A percentile compares a stretch with the other conserved stretches of the same genome.
Conservation (phyloP, 768 basidiomycete genomes). For the Russula sp. region DNA sequence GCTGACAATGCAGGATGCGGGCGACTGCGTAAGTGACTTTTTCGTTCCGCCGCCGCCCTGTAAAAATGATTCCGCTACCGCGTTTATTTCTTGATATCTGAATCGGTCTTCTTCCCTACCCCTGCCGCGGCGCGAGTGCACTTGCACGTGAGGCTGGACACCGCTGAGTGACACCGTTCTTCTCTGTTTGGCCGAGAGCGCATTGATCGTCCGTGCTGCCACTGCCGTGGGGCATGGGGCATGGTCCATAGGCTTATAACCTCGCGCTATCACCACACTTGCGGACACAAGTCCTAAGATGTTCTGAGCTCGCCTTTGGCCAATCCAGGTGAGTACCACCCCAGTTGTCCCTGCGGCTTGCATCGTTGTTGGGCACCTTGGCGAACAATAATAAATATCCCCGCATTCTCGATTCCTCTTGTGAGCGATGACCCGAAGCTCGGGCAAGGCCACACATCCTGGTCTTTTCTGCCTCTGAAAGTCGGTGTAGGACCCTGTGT, state of each 20-base stretch:
- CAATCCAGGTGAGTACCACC: constrained; percentile 5
- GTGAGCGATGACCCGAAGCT: not conserved
- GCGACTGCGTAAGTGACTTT: constrained; percentile 14
- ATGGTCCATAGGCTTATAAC: constrained; percentile 17
- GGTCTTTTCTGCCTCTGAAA: not conserved
- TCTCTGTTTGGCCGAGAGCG: constrained; percentile 9
- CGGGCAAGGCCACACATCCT: not conserved
- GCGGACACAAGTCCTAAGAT: not conserved
- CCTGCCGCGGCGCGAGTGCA: not conserved
- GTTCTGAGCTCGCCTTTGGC: not conserved
- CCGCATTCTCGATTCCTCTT: not conserved
- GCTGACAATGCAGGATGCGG: constrained; percentile 8
- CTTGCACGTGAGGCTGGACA: constrained; percentile 7
- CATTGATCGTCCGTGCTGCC: constrained; percentile 19
- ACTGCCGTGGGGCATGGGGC: constrained; percentile 12
- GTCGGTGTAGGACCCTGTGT: too few species aligned
- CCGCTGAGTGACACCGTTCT: constrained; percentile 17
- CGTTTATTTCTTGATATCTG: constrained; percentile 19
- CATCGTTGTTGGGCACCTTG: not conserved
- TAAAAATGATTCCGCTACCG: constrained; percentile 19
- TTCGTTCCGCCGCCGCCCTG: constrained; percentile 10
- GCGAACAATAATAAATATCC: constrained; percentile 1
- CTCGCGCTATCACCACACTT: not conserved
- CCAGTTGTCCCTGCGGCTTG: not conserved
- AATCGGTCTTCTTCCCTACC: constrained; percentile 15